A percentile compares a stretch with the other conserved stretches of the same genome.
phyloP scores from a whole-genome alignment of 352 stramenopile species.

The Globisporangium acanthophoron region DNA sequence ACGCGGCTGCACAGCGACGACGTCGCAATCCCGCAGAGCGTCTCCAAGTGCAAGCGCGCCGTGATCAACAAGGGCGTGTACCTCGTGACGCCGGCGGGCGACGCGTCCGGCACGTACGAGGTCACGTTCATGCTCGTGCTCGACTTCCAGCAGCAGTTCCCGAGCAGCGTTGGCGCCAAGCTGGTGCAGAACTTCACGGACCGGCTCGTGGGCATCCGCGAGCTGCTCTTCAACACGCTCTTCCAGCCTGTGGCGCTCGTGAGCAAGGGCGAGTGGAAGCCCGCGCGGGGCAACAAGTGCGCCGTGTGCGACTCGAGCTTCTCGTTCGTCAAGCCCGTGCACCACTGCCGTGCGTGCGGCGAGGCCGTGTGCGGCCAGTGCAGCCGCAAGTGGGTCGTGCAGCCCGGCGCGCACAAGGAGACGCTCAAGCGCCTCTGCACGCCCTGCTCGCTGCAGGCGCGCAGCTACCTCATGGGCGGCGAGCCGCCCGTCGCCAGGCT shows the following conservation, averaged over 20 bases:
- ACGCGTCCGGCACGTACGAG: constrained; percentile 50
- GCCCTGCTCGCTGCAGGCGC: constrained; percentile 67
- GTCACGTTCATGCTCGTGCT: constrained; percentile 84
- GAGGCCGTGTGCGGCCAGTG: constrained; percentile 80
- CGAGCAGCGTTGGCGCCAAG: constrained; percentile 42
- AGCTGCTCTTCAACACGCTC: constrained; percentile 81
- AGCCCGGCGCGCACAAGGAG: constrained; percentile 45
- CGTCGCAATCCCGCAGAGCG: constrained; percentile 59
- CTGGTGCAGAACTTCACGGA: constrained; percentile 80
- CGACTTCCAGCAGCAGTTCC: constrained; percentile 82
- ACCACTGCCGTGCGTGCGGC: constrained; percentile 79
- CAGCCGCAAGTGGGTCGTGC: constrained; percentile 77
- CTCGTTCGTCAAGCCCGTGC: constrained; percentile 64
- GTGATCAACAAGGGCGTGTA: constrained; percentile 83
- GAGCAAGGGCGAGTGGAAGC: constrained; percentile 56
- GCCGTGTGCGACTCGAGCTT: constrained; percentile 62
- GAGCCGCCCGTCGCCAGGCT: not conserved
- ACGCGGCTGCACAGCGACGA: constrained; percentile 59
- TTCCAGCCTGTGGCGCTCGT: constrained; percentile 68
- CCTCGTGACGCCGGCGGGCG: constrained; percentile 37
- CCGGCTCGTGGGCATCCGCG: constrained; percentile 71
- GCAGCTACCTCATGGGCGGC: constrained; percentile 44
- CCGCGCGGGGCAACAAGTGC: constrained; percentile 52
- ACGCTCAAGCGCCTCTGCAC: constrained; percentile 78
- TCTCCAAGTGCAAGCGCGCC: constrained; percentile 83